Conservation (phyloP, 2,329 filamentous ascomycete species). For the Aspergillus oerlinghausenensis region DNA sequence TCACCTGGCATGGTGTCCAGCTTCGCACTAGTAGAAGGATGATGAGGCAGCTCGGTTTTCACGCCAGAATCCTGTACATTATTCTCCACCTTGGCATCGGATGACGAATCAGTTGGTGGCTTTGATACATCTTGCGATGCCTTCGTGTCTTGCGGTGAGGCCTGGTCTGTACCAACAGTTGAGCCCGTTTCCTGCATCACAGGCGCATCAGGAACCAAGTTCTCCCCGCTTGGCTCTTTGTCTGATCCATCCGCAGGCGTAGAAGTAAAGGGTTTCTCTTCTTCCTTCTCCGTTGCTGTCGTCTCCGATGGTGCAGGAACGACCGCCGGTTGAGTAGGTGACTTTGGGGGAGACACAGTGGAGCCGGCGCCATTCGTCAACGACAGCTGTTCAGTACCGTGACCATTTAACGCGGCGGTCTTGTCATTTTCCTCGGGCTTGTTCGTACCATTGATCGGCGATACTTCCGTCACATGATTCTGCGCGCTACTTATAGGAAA, state of each 20-base stretch:
- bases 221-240: constrained; percentile 4
- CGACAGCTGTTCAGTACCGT: constrained; percentile 17
- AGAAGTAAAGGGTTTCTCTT: constrained; percentile 10
- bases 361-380: constrained; percentile 26
- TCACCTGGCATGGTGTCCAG: constrained; percentile 14
- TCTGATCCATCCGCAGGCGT: constrained; percentile 7
- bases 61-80: constrained; percentile 14
- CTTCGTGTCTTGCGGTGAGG: constrained; percentile 1
- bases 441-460: constrained; percentile 12
- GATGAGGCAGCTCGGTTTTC: constrained; percentile 34
- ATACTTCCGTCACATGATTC: constrained; percentile 19
- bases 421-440: constrained; percentile 13
- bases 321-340: constrained; percentile 17
- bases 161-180: not conserved
- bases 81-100: constrained; percentile 14
- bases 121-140: constrained; percentile 9
- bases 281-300: constrained; percentile 6
- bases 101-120: constrained; percentile 6
- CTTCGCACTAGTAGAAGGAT: constrained; percentile 22
- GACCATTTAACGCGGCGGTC: constrained; percentile 26
- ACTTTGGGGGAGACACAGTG: constrained; percentile 28
- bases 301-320: constrained; percentile 1
- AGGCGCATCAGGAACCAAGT: not conserved
- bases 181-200: constrained; percentile 1
- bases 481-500: constrained; percentile 15